These are phyloP conservation scores for Neofusicoccum laricinum DNA, from an alignment of 2,329 filamentous ascomycete genomes.

Conservation along the genomic window DNA sequence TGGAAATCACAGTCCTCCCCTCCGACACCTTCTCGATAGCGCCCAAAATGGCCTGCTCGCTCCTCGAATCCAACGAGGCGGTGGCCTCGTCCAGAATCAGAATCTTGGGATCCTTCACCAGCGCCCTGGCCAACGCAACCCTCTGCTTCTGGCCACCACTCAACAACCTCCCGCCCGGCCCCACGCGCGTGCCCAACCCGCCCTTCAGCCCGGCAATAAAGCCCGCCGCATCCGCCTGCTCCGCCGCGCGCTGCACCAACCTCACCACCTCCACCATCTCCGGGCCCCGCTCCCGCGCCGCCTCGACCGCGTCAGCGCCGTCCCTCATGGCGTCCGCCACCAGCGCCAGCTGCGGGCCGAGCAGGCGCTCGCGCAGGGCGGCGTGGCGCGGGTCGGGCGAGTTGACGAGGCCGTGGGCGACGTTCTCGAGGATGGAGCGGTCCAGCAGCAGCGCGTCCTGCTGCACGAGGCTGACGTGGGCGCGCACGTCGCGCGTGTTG, in stretches of 20 bases:
- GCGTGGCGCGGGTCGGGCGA: slow-evolving; percentile 31
- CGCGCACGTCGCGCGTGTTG: slow-evolving; percentile 36
- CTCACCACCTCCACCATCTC: slow-evolving; percentile 51
- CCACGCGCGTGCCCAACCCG: slow-evolving; percentile 49
- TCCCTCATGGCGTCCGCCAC: slow-evolving; percentile 53
- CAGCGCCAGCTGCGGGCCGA: slow-evolving; percentile 49
- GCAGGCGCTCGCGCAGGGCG: slow-evolving; percentile 46
- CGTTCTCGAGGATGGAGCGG: slow-evolving; percentile 53
- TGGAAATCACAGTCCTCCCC: slow-evolving; percentile 36
- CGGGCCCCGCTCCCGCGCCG: slow-evolving; percentile 43
- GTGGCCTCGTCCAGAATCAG: slow-evolving; percentile 63
- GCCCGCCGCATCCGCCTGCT: slow-evolving; percentile 56
- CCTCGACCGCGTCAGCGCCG: slow-evolving; percentile 46
- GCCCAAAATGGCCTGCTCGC: slow-evolving; percentile 54
- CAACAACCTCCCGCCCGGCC: slow-evolving; percentile 53
- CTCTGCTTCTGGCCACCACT: slow-evolving; percentile 60
- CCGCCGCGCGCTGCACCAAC: slow-evolving; percentile 50
- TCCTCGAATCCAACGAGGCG: slow-evolving; percentile 57
- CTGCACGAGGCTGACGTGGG: slow-evolving; percentile 43
- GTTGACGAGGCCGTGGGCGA: slow-evolving; percentile 50
- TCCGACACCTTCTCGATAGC: slow-evolving; percentile 33
- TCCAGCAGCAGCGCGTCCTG: slow-evolving; percentile 53
- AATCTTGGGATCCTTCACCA: slow-evolving; percentile 57
- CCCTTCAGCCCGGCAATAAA: slow-evolving; percentile 56
- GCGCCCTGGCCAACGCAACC: slow-evolving; percentile 54